Base-by-base conservation (phyloP, 2,329 filamentous ascomycete species). In the Botrytis fragariae region DNA sequence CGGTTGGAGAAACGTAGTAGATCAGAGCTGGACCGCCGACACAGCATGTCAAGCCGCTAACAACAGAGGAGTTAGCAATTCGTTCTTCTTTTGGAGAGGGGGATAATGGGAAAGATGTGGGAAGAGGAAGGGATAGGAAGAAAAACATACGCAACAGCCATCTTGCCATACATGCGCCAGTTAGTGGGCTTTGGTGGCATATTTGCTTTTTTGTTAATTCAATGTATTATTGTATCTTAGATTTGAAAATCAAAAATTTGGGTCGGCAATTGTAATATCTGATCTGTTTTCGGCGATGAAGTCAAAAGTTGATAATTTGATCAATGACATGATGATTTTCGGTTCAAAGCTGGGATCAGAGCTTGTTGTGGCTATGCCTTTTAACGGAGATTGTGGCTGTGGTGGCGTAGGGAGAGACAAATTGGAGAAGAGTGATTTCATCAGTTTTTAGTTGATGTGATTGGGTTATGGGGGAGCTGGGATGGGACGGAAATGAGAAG, bases 21-120 rank as follows among this genome's bases (percentile, higher is more conserved):
- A 95, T 92, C 71, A 98, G 85, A 25, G 92, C 91, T 37, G 96
- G 96, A 5, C 96, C 96, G 70, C 96, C 96, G 74, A 98, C 87
- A 79, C 90, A 91, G 78, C 96, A 86, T 64, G 86, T 83, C 60
- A 86, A 86, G 78, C 93, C 93, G 74, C 95, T 98, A 79, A 76
- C 67, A 45, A 72, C n/a, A 35, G 62, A 64, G 57, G 10, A 6
- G 35, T 76, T 35, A 75, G 75, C n/a, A 57, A 72, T 70, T 76
- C 25, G 18, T 51, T 37, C 45, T 29, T n/a, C 8, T 10, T 48
- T 25, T 25, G 20, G 45, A 20, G 25, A 45, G 45, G 12, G 32
- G 20, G 32, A 57, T 1, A 29, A 54, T 29, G 14, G 51, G 51
- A 14, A 57, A 54, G 9, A 9, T 25, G 37, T 9, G 39, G 29